Base-by-base conservation (phyloP, 164 flowering plant genomes). In the Cinnamomum micranthum region DNA sequence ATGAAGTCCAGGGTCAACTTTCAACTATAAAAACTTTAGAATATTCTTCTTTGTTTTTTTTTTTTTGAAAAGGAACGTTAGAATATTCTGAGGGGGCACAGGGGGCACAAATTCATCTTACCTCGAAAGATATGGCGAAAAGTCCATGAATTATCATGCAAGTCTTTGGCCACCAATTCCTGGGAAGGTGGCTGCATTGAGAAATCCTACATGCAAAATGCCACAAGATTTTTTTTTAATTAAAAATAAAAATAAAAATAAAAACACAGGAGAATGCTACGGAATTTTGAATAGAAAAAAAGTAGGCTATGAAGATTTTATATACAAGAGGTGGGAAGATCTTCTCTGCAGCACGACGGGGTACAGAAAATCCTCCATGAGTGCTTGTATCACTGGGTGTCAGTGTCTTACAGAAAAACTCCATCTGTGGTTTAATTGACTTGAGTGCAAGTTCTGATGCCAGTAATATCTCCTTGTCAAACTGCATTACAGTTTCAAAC, bases 381-480 rank as follows among this genome's bases (percentile, higher is more conserved):
- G 99, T 95, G 81, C 99, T 95, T 15, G 98, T 93, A 74, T 95
- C 99, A 88, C 99, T 95, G 23, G 99, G 97, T n/a, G 99, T 95
- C 80, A 95, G 77, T 69, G 97, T 92, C 80, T 95, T 95, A 74
- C 99, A 95, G 86, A 95, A 95, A 72, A 95, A 95, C 23, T 95
- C 99, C 6, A 95, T 83, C 73, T 85, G 98, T 12, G 92, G 92
- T 78, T 88, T 93, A 79, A 85, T 82, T 58, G 81, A 74, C 79
- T 91, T 95, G 68, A 91, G 88, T 9, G 94, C 87, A 73, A 93
- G 85, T 85, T 95, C 99, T 51, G 99, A 95, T 71, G 94, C 88
- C 80, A 93, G 59, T 31, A 95, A 77, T 68, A 96, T 93, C 11
- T 93, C 98, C 84, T 87, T 91, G 80, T 95, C 99, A 78, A 83